Base-by-base conservation (phyloP, 139 green algal species). In the Monoraphidium neglectum region DNA sequence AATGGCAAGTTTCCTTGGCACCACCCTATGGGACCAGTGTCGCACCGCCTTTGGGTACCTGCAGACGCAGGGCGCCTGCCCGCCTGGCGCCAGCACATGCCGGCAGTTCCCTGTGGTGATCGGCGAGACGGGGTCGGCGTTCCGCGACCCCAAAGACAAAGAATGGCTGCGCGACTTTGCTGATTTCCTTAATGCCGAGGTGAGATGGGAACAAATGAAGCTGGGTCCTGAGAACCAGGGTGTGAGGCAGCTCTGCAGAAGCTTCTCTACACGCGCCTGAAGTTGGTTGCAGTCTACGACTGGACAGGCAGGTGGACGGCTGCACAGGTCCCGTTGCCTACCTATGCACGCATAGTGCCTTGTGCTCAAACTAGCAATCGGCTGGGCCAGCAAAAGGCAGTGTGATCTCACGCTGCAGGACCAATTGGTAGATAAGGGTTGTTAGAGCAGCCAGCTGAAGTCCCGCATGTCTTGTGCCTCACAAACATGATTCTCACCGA, bases 101-200 rank as follows among this genome's bases (percentile, higher is more conserved):
- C 37, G 26, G 28, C 59, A 35, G n/a, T 80, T 80, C 74, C 74
- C 74, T 30, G n/a, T 80, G 1, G 8, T 80, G 8, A 68, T 80
- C 24, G 74, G 74, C 15, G 74, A 80, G 54, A n/a, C 68, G 1
- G 74, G 74, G 32, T 80, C 74, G 2, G 74, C 74, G 0, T 80
- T 80, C 70, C 63, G 74, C 63, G 74, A 63, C 4, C 15, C n/a
- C 23, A 24, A 60, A 24, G 74, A 80, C 61, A 80, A 80, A 64
- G 63, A 80, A 37, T 80, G 74, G 74, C 64, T 80, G 26, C 63
- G 70, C 15, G 74, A 80, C 74, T 80, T 80, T 80, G 74, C 74
- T 18, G 74, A 80, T 64, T 80, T 74, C 23, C 4, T 68, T 24
- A 80, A 80, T 43, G 74, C 74, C 30, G 74, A 80, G 74, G 72